Base-by-base conservation (phyloP, 2,329 filamentous ascomycete genomes). In the Conoideocrella luteorostrata region DNA sequence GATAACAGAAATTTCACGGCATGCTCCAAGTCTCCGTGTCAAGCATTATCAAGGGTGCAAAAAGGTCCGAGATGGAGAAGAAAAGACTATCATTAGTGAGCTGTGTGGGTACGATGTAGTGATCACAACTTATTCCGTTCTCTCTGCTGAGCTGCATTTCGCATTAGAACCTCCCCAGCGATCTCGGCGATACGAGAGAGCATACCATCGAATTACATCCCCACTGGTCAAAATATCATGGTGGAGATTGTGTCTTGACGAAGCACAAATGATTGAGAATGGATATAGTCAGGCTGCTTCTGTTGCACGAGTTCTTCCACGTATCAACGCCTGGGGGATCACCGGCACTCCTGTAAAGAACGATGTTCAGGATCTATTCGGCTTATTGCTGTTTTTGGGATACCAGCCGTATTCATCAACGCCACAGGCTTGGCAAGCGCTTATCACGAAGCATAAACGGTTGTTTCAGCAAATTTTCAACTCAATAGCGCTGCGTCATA, bases 191-290 rank as follows among this genome's bases (percentile, higher is more conserved):
- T 77, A 83, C 7, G 71, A 76, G 43, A 79, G 82, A 52, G 80
- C 77, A 44, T 84, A 86, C 44, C 71, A 80, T 47, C 74, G 82
- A 22, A 73, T 75, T 3, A 82, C 74, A 41, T 93, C 88, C 4
- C 90, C 90, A 0, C 70, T 97, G 6, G 80, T 90, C 9, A 78
- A 86, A 52, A 78, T 96, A 15, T 80, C 75, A 1, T 97, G 88
- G 89, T 96, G 89, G 88, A 77, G 91, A 33, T 78, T 95, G 2
- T 82, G 80, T 43, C 71, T 86, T 1, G 82, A 86, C 46, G 89
- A 83, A 68, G 82, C 91, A 0, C 93, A 98, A 57, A 95, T 95
- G 85, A 82, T 97, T 33, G 91, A 97, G 59, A 91, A 80, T 51
- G 88, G 89, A 26, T 82, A 94, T 4, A 90, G 81, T 54, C 83